A percentile compares a stretch with the other conserved stretches of the same genome.
Evolutionary conservation across 225 moss, liverwort and hornwort species (phyloP).

Genomic region (Neckera pumila): DNA sequence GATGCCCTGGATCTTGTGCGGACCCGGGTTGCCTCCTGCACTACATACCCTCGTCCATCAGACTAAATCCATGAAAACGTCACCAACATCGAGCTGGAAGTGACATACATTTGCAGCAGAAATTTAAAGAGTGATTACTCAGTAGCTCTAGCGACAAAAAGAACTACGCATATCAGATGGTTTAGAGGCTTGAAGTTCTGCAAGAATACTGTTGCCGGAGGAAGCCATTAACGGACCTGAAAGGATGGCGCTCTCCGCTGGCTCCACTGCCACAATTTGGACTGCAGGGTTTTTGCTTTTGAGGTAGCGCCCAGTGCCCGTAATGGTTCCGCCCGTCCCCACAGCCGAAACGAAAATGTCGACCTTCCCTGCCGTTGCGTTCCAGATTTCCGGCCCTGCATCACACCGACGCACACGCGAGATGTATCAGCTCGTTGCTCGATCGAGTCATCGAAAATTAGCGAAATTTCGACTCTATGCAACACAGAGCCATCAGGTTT

Average conservation of each 20-base stretch:
- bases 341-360: constrained; percentile 59
- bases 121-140: not conserved
- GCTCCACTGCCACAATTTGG: constrained; percentile 61
- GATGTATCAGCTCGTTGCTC: not conserved
- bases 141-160: not conserved
- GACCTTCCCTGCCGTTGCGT: constrained; percentile 65
- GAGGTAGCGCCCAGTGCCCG: constrained; percentile 63
- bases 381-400: constrained; percentile 90
- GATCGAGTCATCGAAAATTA: not conserved
- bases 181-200: not conserved
- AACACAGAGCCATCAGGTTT: not conserved
- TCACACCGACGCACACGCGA: not conserved
- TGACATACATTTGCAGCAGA: not conserved
- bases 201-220: not conserved
- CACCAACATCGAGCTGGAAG: not conserved
- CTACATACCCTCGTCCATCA: not conserved
- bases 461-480: not conserved
- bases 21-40: constrained; percentile 73
- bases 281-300: constrained; percentile 42
- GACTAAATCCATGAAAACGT: not conserved
- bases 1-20: constrained; percentile 72
- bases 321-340: constrained; percentile 77
- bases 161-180: not conserved
- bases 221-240: constrained; percentile 26
- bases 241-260: constrained; percentile 67